phyloP scores from a whole-genome alignment of 352 stramenopile genomes.

The Achlya hypogyna region DNA sequence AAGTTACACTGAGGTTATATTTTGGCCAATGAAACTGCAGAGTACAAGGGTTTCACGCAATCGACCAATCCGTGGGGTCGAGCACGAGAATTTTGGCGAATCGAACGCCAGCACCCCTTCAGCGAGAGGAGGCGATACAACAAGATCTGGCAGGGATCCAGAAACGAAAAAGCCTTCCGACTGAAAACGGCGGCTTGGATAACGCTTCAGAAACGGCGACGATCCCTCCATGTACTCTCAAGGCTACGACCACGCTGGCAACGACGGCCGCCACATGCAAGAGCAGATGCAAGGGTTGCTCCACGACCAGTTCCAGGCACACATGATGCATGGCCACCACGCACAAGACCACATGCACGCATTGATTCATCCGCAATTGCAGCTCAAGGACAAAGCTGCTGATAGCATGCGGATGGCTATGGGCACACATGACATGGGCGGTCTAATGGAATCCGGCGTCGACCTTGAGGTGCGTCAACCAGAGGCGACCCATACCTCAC shows the following conservation, averaged over 20 bases:
- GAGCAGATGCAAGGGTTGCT: neutral
- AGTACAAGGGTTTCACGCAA: neutral
- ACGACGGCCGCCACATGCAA: neutral
- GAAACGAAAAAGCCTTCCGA: constrained; percentile 18
- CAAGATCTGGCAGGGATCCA: neutral
- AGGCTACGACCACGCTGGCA: neutral
- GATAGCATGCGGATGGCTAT: constrained; percentile 15
- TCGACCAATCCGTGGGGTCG: neutral
- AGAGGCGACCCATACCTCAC: too few species aligned
- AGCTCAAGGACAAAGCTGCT: neutral
- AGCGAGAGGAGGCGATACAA: neutral
- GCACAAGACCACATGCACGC: neutral
- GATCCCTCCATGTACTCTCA: neutral
- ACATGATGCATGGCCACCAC: constrained; percentile 4
- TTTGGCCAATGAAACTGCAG: neutral
- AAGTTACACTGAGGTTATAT: neutral
- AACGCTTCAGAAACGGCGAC: constrained; percentile 15
- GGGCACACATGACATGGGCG: constrained; percentile 11
- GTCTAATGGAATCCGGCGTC: constrained; percentile 6
- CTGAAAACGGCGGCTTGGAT: constrained; percentile 12
- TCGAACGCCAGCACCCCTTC: neutral
- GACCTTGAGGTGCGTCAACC: constrained; percentile 5
- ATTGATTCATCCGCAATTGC: constrained; percentile 4
- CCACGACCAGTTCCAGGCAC: constrained; percentile 1
- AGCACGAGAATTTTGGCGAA: constrained; percentile 2